phyloP scores from a whole-genome alignment of 2,329 filamentous ascomycete genomes.

The Calonectria multiphialidica region DNA sequence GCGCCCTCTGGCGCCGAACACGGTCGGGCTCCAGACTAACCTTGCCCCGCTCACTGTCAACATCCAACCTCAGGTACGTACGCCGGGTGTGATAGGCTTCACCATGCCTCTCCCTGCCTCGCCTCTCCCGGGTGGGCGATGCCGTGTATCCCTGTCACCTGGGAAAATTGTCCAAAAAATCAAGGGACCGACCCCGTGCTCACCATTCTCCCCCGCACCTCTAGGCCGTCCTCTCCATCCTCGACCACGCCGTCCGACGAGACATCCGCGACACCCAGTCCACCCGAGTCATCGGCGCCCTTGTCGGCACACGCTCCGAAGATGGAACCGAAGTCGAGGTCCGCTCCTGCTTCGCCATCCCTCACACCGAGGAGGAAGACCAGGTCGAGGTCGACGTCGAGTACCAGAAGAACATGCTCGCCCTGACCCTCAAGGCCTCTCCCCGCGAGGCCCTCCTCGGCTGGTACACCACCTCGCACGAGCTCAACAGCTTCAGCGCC shows the following conservation, averaged over 20 bases:
- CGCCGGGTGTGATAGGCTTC: conserved; percentile 6
- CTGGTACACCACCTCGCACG: conserved; percentile 97
- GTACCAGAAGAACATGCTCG: conserved; percentile 99
- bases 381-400: conserved; percentile 99
- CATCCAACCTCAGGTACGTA: conserved; percentile 91
- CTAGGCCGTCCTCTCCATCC: conserved; percentile 79
- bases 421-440: conserved; percentile 91
- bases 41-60: conserved; percentile 94
- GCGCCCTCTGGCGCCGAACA: conserved; percentile 87
- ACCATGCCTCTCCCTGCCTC: background rate
- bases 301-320: conserved; percentile 92
- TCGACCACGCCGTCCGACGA: conserved; percentile 94
- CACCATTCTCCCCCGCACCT: conserved; percentile 17
- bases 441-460: conserved; percentile 95
- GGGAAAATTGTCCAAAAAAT: background rate
- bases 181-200: conserved; percentile 16
- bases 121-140: background rate
- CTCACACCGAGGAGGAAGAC: conserved; percentile 97
- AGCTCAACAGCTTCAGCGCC: conserved; percentile 98
- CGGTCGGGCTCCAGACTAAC: conserved; percentile 83
- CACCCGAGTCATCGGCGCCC: conserved; percentile 95
- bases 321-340: conserved; percentile 98
- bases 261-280: conserved; percentile 82
- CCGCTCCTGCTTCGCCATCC: conserved; percentile 95
- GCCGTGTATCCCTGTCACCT: conserved; percentile 8